Percentiles rank a stretch among this genome's conserved stretches.
Conservation (phyloP, 176 grass and related monocot genomes). For the Thalia dealbata region DNA sequence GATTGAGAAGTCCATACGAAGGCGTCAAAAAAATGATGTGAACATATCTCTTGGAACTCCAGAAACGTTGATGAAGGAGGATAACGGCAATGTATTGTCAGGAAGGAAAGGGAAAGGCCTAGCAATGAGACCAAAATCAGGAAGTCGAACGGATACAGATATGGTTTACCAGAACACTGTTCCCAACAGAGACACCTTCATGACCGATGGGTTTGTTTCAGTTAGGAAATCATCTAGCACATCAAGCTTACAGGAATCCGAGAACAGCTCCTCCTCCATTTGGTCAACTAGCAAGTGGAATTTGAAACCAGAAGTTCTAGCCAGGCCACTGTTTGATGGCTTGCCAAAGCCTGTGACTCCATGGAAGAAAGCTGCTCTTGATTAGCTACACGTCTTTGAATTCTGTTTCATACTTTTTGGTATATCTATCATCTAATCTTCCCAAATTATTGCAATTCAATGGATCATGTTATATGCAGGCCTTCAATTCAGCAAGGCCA, state of each 20-base stretch:
- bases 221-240: constrained; percentile 92
- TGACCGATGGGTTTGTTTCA: constrained; percentile 36
- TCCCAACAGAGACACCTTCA: constrained; percentile 34
- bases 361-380: constrained; percentile 78
- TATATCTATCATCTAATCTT: not conserved
- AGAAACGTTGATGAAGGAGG: constrained; percentile 46
- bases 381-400: constrained; percentile 29
- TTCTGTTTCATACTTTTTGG: not conserved
- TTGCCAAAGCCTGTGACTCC: constrained; percentile 70
- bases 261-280: constrained; percentile 57
- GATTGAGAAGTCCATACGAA: constrained; percentile 46
- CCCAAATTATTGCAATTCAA: not conserved
- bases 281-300: constrained; percentile 74
- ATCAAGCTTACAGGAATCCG: constrained; percentile 79
- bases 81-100: constrained; percentile 42
- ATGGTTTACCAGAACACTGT: constrained; percentile 59
- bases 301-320: constrained; percentile 73
- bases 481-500: not conserved
- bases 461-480: not conserved
- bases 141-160: constrained; percentile 45
- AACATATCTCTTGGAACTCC: not conserved
- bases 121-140: constrained; percentile 58
- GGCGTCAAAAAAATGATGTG: constrained; percentile 60
- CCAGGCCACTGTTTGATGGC: constrained; percentile 58
- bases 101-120: constrained; percentile 62